Evolutionary conservation across 2,329 filamentous ascomycete genomes (phyloP).

Genomic region (Helotiales sp.): DNA sequence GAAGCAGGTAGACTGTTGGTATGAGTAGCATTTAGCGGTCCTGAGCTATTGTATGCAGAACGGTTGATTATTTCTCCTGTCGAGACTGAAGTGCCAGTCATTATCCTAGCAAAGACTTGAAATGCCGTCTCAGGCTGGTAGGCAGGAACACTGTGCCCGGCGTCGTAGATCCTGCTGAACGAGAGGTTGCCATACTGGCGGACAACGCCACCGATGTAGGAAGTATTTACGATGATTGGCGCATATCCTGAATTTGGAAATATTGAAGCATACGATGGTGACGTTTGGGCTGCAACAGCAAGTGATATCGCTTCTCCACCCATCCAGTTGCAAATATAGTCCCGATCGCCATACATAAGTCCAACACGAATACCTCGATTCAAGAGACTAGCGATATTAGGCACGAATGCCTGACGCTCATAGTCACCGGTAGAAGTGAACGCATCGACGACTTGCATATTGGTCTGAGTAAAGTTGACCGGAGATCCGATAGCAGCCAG

Average conservation of each 20-base stretch:
- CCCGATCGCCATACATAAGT: constrained; percentile 67
- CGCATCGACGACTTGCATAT: constrained; percentile 45
- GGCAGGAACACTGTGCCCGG: constrained; percentile 62
- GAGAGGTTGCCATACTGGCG: constrained; percentile 75
- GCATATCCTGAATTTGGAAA: constrained; percentile 72
- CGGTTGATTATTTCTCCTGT: constrained; percentile 52
- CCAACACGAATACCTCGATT: constrained; percentile 66
- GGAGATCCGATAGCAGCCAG: constrained; percentile 62
- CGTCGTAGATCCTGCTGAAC: constrained; percentile 66
- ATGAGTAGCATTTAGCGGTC: constrained; percentile 56
- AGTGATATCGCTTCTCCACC: constrained; percentile 76
- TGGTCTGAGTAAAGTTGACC: constrained; percentile 57
- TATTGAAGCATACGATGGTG: constrained; percentile 46
- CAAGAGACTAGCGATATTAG: constrained; percentile 60
- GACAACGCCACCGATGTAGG: constrained; percentile 70
- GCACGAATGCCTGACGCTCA: constrained; percentile 60
- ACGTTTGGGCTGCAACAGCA: constrained; percentile 52
- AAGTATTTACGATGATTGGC: constrained; percentile 66
- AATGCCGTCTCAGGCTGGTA: constrained; percentile 57
- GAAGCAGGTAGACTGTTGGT: constrained; percentile 51
- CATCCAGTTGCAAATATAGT: constrained; percentile 67
- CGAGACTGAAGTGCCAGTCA: constrained; percentile 51
- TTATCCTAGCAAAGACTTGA: constrained; percentile 57
- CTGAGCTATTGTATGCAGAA: constrained; percentile 54
- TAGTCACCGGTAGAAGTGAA: constrained; percentile 59